These are phyloP conservation scores for Myriosclerotinia curreyana DNA, from an alignment of 2,329 filamentous ascomycete genomes.

Conservation along the genomic window DNA sequence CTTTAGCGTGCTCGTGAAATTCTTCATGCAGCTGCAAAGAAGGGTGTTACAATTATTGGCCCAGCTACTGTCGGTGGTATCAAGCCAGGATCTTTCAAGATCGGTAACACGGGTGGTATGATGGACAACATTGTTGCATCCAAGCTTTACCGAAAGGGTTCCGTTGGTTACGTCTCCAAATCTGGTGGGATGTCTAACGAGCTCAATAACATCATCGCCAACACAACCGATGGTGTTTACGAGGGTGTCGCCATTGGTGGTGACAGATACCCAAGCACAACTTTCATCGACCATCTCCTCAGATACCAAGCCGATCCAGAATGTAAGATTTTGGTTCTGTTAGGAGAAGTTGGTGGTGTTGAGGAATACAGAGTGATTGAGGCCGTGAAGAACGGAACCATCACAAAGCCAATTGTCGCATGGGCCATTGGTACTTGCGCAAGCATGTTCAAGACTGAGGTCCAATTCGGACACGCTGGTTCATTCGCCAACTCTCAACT, in stretches of 20 bases:
- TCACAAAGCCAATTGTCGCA: slow-evolving; percentile 97
- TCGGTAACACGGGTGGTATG: slow-evolving; percentile 99
- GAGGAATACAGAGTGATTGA: slow-evolving; percentile 99
- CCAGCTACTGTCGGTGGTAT: slow-evolving; percentile 98
- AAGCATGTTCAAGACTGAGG: slow-evolving; percentile 99
- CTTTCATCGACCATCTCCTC: slow-evolving; percentile 97
- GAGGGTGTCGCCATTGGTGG: slow-evolving; percentile 99
- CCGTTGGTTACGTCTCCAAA: slow-evolving; percentile 99
- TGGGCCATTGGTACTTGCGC: slow-evolving; percentile 99
- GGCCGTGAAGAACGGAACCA: slow-evolving; percentile 87
- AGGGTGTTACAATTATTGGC: slow-evolving; percentile 98
- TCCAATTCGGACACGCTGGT: slow-evolving; percentile 98
- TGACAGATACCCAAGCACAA: slow-evolving; percentile 97
- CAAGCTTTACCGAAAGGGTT: slow-evolving; percentile 99
- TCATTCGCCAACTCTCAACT: slow-evolving; percentile 99
- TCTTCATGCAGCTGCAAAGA: slow-evolving; percentile 92
- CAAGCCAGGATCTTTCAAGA: slow-evolving; percentile 99
- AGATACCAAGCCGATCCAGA: slow-evolving; percentile 95
- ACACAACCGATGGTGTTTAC: slow-evolving; percentile 96
- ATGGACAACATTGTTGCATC: slow-evolving; percentile 99
- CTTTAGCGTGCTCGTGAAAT: slow-evolving; percentile 91
- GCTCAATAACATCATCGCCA: slow-evolving; percentile 98
- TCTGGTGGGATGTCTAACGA: slow-evolving; percentile 99
- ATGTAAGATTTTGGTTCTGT: slow-evolving; percentile 93
- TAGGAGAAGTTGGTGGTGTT: slow-evolving; percentile 98